phyloP scores from a whole-genome alignment of 805 yeast genomes.

The Starmerella bombi region DNA sequence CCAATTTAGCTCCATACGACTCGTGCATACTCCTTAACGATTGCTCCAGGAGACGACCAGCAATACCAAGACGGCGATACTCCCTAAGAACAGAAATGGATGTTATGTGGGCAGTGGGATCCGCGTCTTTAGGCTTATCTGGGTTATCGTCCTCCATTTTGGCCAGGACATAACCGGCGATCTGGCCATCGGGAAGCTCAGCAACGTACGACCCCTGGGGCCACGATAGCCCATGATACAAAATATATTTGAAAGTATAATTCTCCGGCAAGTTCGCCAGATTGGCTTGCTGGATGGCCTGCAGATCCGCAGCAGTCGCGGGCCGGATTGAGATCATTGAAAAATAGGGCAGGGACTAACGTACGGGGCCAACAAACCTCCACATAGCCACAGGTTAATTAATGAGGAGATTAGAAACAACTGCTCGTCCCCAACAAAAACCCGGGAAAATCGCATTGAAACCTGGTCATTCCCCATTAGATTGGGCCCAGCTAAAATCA shows the following conservation, averaged over 20 bases:
- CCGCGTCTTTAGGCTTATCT: conserved; percentile 19
- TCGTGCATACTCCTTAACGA: conserved; percentile 69
- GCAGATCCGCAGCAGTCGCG: conserved; percentile 75
- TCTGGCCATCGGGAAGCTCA: conserved; percentile 51
- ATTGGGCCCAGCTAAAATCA: conserved; percentile 58
- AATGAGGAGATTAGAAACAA: conserved; percentile 2
- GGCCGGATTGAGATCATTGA: conserved; percentile 59
- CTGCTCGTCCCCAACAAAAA: conserved; percentile 4
- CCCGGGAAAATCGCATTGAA: conserved; percentile 40
- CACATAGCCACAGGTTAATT: no score
- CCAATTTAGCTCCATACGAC: conserved; percentile 66
- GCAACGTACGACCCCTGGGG: conserved; percentile 97
- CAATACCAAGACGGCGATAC: conserved; percentile 88
- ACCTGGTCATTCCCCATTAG: conserved; percentile 77
- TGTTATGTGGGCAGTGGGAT: conserved; percentile 81
- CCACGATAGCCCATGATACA: conserved; percentile 92
- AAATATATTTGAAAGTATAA: conserved; percentile 79
- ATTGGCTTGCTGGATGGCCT: conserved; percentile 93
- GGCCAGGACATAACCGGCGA: conserved; percentile 92
- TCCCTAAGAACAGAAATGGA: conserved; percentile 91
- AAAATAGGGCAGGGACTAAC: no score
- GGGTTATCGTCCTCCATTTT: conserved; percentile 81
- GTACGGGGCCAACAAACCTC: no score
- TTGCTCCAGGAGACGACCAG: conserved; percentile 72
- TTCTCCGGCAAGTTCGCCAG: conserved; percentile 88